A percentile compares a stretch with the other conserved stretches of the same genome.
Evolutionary conservation across 1,284 basidiomycete genomes (phyloP).

Genomic region (Ustilago vetiveriae): DNA sequence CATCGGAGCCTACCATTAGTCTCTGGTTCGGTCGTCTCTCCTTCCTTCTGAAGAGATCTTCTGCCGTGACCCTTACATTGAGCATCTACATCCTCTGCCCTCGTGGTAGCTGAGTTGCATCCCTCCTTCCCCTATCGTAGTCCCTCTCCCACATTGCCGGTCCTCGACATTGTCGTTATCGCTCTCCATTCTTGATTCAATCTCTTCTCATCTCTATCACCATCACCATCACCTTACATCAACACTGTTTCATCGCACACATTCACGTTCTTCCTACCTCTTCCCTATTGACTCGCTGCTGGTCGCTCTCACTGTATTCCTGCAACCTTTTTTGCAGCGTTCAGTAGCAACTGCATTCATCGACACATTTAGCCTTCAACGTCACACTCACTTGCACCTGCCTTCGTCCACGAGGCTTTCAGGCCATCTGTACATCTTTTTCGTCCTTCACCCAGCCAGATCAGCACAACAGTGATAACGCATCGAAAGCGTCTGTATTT

Average conservation of each 20-base stretch:
- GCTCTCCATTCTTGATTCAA: slow-evolving; percentile 4
- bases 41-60: not conserved
- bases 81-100: too few species aligned
- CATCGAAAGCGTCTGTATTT: not conserved
- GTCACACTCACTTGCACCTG: slow-evolving; percentile 1
- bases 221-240: slow-evolving; percentile 1
- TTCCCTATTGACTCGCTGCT: not conserved
- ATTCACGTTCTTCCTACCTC: not conserved
- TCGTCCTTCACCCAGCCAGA: not conserved
- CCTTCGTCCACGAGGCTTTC: not conserved
- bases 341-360: too few species aligned
- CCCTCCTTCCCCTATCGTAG: slow-evolving; percentile 8
- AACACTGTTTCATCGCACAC: not conserved
- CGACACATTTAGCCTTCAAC: not conserved
- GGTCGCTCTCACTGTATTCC: not conserved
- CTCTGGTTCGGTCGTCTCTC: slow-evolving; percentile 1
- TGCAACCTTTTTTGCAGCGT: not conserved
- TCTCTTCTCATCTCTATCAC: not conserved
- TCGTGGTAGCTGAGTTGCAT: not conserved
- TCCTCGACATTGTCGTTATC: slow-evolving; percentile 2
- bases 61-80: slow-evolving; percentile 15
- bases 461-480: not conserved
- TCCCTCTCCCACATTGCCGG: too few species aligned
- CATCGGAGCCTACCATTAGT: too few species aligned
- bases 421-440: too few species aligned